These are phyloP conservation scores for Voacanga thouarsii DNA, from an alignment of 257 asterid species.

Conservation along the genomic window DNA sequence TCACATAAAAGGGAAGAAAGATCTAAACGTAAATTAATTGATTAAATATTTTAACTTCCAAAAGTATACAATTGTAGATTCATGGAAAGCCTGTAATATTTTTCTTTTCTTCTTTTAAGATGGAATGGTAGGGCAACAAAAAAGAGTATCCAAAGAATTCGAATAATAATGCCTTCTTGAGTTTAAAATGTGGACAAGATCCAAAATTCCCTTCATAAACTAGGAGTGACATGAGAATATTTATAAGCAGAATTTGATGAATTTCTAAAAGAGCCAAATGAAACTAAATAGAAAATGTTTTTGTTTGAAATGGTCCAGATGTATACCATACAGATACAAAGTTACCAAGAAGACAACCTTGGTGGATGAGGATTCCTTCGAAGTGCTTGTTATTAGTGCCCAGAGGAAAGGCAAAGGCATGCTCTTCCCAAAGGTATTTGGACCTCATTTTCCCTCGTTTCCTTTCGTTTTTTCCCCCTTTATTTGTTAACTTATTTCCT, in stretches of 20 bases:
- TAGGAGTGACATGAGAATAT: too few species aligned
- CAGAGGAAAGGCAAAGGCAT: conserved; percentile 83
- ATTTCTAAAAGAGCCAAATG: neutral
- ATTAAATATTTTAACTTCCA: too few species aligned
- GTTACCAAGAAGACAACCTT: conserved; percentile 19
- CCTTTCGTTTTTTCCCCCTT: neutral
- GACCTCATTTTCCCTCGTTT: neutral
- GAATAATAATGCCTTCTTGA: too few species aligned
- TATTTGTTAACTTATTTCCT: neutral
- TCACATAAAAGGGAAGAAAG: too few species aligned
- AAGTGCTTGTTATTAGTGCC: conserved; percentile 74
- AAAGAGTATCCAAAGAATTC: too few species aligned
- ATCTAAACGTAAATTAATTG: too few species aligned
- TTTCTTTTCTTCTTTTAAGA: too few species aligned
- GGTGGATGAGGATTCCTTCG: conserved; percentile 64
- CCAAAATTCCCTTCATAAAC: neutral
- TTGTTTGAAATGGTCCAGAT: conserved; percentile 39
- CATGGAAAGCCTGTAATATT: too few species aligned
- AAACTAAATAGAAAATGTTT: neutral
- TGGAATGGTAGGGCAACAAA: too few species aligned
- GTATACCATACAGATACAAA: conserved; percentile 78
- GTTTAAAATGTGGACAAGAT: too few species aligned
- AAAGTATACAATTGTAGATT: too few species aligned
- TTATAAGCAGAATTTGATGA: neutral
- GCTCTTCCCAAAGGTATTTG: conserved; percentile 83